Evolutionary conservation across 192 early-diverging fungal genomes (phyloP).

Genomic region (Entomortierella beljakovae): DNA sequence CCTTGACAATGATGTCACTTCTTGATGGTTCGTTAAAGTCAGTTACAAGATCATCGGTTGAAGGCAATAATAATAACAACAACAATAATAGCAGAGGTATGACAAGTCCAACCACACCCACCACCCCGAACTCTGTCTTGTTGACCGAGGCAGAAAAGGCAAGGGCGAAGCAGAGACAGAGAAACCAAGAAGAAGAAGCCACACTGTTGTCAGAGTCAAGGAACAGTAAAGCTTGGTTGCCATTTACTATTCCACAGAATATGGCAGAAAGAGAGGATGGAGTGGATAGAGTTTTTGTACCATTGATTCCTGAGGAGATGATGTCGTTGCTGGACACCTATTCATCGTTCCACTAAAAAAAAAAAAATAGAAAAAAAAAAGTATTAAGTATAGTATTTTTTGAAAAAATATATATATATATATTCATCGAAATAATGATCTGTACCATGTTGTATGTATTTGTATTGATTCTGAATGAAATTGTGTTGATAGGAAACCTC

Average conservation of each 20-base stretch:
- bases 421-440: neutral
- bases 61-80: neutral
- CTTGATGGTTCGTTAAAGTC: constrained; percentile 1
- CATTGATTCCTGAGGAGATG: constrained; percentile 54
- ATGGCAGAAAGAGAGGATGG: constrained; percentile 47
- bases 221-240: constrained; percentile 43
- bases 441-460: too few relatives aligned
- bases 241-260: constrained; percentile 37
- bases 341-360: constrained; percentile 16
- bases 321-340: constrained; percentile 58
- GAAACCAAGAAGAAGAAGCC: constrained; percentile 49
- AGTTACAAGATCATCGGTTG: neutral
- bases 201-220: constrained; percentile 30
- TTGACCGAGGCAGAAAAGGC: constrained; percentile 51
- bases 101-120: neutral
- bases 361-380: constrained; percentile 13
- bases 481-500: too few relatives aligned
- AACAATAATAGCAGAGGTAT: constrained; percentile 4
- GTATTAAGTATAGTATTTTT: neutral
- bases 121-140: constrained; percentile 11
- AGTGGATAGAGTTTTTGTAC: constrained; percentile 48
- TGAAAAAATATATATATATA: neutral
- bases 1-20: constrained; percentile 47
- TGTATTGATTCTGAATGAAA: too few relatives aligned
- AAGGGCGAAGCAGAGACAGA: constrained; percentile 37